Evolutionary conservation across 225 moss, liverwort and hornwort genomes (phyloP).

Genomic region (Straminergon stramineum): DNA sequence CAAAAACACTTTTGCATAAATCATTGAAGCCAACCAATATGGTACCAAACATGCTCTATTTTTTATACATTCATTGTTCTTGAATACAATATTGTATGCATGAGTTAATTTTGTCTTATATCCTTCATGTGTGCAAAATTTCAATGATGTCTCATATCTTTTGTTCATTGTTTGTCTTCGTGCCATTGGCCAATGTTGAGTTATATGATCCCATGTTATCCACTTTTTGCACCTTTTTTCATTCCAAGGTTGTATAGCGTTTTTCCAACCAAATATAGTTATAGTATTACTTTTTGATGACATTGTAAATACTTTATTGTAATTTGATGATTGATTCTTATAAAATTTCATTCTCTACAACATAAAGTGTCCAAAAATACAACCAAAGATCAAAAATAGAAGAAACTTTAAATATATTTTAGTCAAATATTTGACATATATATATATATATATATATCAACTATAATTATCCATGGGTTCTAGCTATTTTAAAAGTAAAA

Average conservation of each 20-base stretch:
- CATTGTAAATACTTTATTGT: background rate
- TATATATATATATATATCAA: background rate
- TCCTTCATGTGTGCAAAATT: background rate
- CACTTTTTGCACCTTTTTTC: background rate
- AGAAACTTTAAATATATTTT: background rate
- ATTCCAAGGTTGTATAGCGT: background rate
- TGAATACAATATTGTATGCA: background rate
- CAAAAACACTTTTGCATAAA: background rate
- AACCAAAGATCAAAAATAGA: background rate
- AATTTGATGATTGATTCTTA: background rate
- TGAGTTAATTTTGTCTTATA: background rate
- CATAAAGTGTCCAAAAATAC: background rate
- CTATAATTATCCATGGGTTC: background rate
- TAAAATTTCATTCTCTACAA: background rate
- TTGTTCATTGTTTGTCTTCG: background rate
- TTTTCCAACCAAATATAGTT: background rate
- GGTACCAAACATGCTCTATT: background rate
- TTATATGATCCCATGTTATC: background rate
- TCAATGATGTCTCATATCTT: background rate
- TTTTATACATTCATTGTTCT: background rate
- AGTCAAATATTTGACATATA: background rate
- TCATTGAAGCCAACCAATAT: background rate
- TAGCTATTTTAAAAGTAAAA: background rate
- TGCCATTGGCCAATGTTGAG: background rate
- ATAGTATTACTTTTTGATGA: background rate